Evolutionary conservation across 1,284 basidiomycete genomes (phyloP).

Genomic region (Fomitopsis schrenkii): DNA sequence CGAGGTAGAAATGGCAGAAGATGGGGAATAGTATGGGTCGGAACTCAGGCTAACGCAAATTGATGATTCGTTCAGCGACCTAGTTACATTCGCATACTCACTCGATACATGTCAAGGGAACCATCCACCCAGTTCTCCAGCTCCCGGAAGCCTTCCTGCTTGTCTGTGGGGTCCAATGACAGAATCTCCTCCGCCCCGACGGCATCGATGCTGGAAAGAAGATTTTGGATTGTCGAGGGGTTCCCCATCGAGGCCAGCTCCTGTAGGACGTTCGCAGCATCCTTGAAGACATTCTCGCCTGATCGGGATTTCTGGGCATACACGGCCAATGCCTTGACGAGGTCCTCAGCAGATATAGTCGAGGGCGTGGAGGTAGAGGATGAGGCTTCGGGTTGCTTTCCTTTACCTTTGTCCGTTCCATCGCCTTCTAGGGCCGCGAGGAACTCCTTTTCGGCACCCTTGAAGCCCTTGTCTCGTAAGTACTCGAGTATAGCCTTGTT

Average conservation of each 20-base stretch:
- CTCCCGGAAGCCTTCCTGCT: slow-evolving; percentile 83
- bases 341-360: slow-evolving; percentile 53
- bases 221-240: slow-evolving; percentile 63
- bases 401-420: slow-evolving; percentile 48
- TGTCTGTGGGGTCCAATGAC: slow-evolving; percentile 84
- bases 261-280: slow-evolving; percentile 58
- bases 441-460: slow-evolving; percentile 72
- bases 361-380: slow-evolving; percentile 11
- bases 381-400: slow-evolving; percentile 42
- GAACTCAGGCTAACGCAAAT: slow-evolving; percentile 74
- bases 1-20: slow-evolving; percentile 96
- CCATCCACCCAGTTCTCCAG: slow-evolving; percentile 94
- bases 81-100: slow-evolving; percentile 31
- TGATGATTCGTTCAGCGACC: not conserved
- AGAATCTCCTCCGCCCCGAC: slow-evolving; percentile 82
- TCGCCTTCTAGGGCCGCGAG: slow-evolving; percentile 62
- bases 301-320: slow-evolving; percentile 62
- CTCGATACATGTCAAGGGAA: slow-evolving; percentile 82
- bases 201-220: slow-evolving; percentile 70
- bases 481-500: slow-evolving; percentile 79
- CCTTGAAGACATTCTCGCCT: slow-evolving; percentile 65
- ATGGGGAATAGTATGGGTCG: slow-evolving; percentile 92
- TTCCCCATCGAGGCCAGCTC: slow-evolving; percentile 63
- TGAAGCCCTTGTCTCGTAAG: slow-evolving; percentile 78
- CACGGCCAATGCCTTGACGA: slow-evolving; percentile 62